These are phyloP conservation scores for Coemansia sp. DNA, from an alignment of 192 early-diverging fungal species.

Conservation along the genomic window DNA sequence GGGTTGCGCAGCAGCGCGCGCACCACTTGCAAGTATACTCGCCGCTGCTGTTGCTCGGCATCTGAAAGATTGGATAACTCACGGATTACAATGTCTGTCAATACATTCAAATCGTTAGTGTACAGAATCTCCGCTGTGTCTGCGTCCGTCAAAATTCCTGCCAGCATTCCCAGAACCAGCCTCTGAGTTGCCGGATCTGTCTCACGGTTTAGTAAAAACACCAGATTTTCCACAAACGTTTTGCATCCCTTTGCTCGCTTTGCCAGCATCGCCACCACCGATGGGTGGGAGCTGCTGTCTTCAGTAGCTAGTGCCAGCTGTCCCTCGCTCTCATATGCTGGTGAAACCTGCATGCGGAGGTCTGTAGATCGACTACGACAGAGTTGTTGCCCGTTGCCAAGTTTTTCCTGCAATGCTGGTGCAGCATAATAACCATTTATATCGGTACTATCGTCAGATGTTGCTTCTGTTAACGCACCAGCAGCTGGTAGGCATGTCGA, in stretches of 20 bases:
- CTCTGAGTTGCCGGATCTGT: slow-evolving; percentile 57
- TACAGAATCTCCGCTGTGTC: slow-evolving; percentile 74
- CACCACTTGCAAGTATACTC: slow-evolving; percentile 67
- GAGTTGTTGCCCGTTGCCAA: slow-evolving; percentile 15
- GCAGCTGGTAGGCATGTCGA: slow-evolving; percentile 1
- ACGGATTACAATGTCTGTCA: slow-evolving; percentile 83
- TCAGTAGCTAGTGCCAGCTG: not conserved
- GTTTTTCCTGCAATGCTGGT: not conserved
- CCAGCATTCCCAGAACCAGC: slow-evolving; percentile 69
- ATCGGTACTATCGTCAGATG: slow-evolving; percentile 8
- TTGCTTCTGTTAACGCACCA: not conserved
- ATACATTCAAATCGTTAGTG: slow-evolving; percentile 86
- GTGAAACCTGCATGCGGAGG: slow-evolving; percentile 16
- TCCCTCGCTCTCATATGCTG: not conserved
- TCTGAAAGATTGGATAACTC: slow-evolving; percentile 76
- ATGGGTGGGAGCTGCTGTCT: slow-evolving; percentile 9
- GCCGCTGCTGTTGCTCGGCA: slow-evolving; percentile 63
- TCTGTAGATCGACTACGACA: slow-evolving; percentile 50
- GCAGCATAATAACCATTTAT: not conserved
- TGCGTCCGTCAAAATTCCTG: slow-evolving; percentile 65
- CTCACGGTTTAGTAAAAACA: slow-evolving; percentile 90
- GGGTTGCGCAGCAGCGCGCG: slow-evolving; percentile 67
- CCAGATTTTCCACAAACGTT: slow-evolving; percentile 83
- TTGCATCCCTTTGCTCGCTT: slow-evolving; percentile 57
- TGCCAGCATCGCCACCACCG: slow-evolving; percentile 38